Evolutionary conservation across 1,284 basidiomycete species (phyloP), one percentile per base, ranked within the genome.

Genomic region (Schizophyllum amplum): DNA sequence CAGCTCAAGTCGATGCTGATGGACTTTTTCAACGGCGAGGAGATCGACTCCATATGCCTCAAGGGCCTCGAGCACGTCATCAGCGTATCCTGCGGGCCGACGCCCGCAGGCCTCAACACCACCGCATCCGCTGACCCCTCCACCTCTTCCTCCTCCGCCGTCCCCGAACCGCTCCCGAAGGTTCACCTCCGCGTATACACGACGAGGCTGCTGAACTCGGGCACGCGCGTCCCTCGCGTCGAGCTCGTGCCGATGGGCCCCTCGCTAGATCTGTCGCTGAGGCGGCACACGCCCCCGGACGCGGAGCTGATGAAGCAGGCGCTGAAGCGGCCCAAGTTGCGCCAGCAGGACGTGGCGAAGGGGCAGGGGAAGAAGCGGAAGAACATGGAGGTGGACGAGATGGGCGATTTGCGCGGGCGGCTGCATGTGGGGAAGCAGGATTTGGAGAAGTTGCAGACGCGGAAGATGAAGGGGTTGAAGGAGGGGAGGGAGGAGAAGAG

Each of bases 341-440:
- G 87, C 72, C 92, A 93, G 75, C 80, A 80, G 63, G 90, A 93
- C 51, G 74, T 93, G 52, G 92, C 92, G 75, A 87, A 81, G 69
- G 93, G 93, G 0, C 69, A 92, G n/a, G 92, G 91, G 47, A 92
- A 92, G 80, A 94, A 92, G 81, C 83, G 82, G 72, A 94, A 93
- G 83, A 98, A 98, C 71, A 71, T 95, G 70, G 94, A 97, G 76
- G 92, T 94, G 62, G 96, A 99, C 75, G 93, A 94, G 71, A 98
- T 98, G 96, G 96, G 96, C 58, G 94, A 99, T 72, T 74, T 95
- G 72, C 82, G 96, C 62, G 96, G 95, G 52, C 79, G 86, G 59
- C 83, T 99, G 55, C 96, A 98, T 71, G 72, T 99, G 52, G 92
- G 78, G 57, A 90, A 85, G 71, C 96, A 99, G 77, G 93, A 99